These are phyloP conservation scores for Ustilago vetiveriae DNA, from an alignment of 1,284 basidiomycete genomes.

Conservation along the genomic window DNA sequence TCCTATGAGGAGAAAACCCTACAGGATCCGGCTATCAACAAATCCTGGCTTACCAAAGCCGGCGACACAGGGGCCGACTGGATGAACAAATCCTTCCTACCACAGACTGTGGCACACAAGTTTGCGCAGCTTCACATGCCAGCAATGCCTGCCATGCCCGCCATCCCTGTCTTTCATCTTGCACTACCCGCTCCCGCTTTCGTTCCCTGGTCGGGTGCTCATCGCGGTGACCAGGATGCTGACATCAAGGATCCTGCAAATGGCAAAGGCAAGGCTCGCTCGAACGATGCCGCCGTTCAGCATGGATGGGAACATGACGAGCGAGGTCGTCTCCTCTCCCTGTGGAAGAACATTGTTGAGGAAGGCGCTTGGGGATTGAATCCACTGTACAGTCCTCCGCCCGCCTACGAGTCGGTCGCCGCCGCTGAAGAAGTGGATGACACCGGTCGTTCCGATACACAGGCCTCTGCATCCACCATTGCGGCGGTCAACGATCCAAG, in stretches of 20 bases:
- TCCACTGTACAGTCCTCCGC: slow-evolving; percentile 51
- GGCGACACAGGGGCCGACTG: slow-evolving; percentile 48
- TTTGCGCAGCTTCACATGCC: slow-evolving; percentile 52
- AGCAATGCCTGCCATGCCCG: slow-evolving; percentile 46
- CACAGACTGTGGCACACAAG: slow-evolving; percentile 44
- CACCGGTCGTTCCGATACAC: not conserved
- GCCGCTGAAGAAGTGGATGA: slow-evolving; percentile 9
- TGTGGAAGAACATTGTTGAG: slow-evolving; percentile 58
- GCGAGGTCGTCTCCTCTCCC: slow-evolving; percentile 30
- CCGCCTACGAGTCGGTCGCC: slow-evolving; percentile 53
- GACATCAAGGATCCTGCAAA: slow-evolving; percentile 8
- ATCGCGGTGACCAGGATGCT: slow-evolving; percentile 12
- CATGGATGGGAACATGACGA: slow-evolving; percentile 48
- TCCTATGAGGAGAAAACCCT: not conserved
- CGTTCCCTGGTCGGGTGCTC: slow-evolving; percentile 43
- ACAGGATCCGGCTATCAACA: slow-evolving; percentile 17
- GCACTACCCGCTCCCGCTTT: slow-evolving; percentile 38
- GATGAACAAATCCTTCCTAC: slow-evolving; percentile 45
- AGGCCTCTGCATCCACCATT: not conserved
- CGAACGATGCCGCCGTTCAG: slow-evolving; percentile 6
- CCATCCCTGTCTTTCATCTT: slow-evolving; percentile 57
- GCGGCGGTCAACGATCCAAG: not conserved
- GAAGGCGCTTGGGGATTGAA: slow-evolving; percentile 55
- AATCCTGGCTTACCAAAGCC: slow-evolving; percentile 48
- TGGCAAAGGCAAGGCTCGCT: slow-evolving; percentile 31